Base-by-base conservation (phyloP, 192 early-diverging fungal species). In the Gamsiella multidivaricata region DNA sequence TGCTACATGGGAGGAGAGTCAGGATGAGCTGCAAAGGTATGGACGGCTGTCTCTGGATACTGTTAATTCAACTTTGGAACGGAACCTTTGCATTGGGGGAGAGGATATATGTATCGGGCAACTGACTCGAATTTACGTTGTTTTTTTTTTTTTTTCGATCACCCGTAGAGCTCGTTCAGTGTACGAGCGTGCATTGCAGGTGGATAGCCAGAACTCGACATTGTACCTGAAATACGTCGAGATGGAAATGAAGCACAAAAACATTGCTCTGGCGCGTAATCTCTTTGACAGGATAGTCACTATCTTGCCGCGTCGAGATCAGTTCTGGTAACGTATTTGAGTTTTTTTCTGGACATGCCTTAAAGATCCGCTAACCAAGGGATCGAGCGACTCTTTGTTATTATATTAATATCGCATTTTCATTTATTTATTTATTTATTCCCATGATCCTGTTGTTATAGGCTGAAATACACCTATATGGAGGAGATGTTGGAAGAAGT, bases 401-500 rank as follows among this genome's bases (percentile, higher is more conserved):
- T n/a, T n/a, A n/a, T n/a, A n/a, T n/a, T n/a, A n/a, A n/a, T n/a
- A 20, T 20, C 7, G 22, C 50, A 1, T 39, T 18, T 46, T 56
- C 39, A 33, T 43, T 8, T 3, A 32, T 20, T 64, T 49, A 41
- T 25, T 50, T 20, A 23, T 36, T 10, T 31, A 20, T 46, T 71
- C 14, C 17, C 45, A 3, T 45, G 22, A 33, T 45, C 20, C 25
- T 26, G 22, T 57, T 25, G 20, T 34, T 10, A 43, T 52, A 83
- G 92, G 92, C 95, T 93, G 88, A 96, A 97, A 62, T 99, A 98
- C 82, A 91, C 94, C 17, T 96, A 95, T 61, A 98, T 99, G 97
- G 98, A 99, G 68, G 98, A 99, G 78, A 83, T 93, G 73, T 72
- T 99, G 76, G 96, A 94, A 29, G 97, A 98, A 69, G 86, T 96